phyloP scores from a whole-genome alignment of 768 basidiomycete species.

The Trametes sanguinea region DNA sequence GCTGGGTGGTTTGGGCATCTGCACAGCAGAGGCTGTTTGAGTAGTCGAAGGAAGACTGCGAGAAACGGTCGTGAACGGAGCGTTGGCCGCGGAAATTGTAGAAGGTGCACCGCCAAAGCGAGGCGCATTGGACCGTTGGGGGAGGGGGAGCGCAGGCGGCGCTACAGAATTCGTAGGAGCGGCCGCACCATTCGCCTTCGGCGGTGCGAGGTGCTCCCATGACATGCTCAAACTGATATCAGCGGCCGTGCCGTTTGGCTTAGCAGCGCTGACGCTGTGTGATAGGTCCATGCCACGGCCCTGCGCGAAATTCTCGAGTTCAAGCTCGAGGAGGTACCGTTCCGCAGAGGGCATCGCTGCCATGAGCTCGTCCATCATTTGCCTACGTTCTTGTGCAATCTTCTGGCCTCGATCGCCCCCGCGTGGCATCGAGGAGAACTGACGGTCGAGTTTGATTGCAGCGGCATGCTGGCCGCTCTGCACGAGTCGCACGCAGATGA shows the following conservation, averaged over 20 bases:
- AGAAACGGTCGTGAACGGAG: conserved; percentile 17
- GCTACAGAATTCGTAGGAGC: conserved; percentile 15
- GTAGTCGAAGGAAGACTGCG: conserved; percentile 1
- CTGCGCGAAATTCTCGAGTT: conserved; percentile 44
- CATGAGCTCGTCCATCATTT: conserved; percentile 72
- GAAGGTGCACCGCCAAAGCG: conserved; percentile 39
- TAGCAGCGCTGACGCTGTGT: conserved; percentile 1
- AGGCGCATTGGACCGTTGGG: conserved; percentile 38
- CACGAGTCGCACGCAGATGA: conserved; percentile 77
- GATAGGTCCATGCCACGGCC: conserved; percentile 23
- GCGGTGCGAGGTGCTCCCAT: conserved; percentile 54
- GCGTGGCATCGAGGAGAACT: conserved; percentile 46
- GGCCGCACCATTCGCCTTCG: conserved; percentile 24
- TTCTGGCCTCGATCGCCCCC: conserved; percentile 36
- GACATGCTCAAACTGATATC: conserved; percentile 59
- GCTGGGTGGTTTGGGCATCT: conserved; percentile 12
- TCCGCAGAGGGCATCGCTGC: conserved; percentile 63
- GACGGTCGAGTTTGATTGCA: conserved; percentile 76
- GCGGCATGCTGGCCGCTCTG: conserved; percentile 68
- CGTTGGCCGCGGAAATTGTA: conserved; percentile 2
- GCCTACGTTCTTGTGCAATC: conserved; percentile 52
- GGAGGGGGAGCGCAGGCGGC: conserved; percentile 26
- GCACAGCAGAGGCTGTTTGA: conserved; percentile 3
- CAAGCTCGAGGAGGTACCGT: conserved; percentile 60
- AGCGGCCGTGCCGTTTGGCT: conserved; percentile 26